Conservation (phyloP, 2,329 filamentous ascomycete species). For the Neonectria punicea region DNA sequence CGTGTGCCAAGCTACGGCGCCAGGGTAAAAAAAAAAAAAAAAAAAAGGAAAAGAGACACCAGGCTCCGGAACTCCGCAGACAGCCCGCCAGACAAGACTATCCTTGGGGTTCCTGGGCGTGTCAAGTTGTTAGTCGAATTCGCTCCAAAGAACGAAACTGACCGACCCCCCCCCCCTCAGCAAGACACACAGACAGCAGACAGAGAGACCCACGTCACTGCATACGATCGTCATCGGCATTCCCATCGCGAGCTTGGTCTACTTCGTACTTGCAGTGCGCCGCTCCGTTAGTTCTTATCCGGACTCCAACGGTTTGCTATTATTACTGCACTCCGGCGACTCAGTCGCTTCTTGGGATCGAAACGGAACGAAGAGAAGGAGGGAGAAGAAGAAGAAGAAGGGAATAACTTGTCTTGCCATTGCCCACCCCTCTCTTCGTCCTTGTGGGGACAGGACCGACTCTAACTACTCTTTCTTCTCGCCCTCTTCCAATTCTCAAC, state of each 20-base stretch:
- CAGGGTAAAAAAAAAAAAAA: too few relatives aligned
- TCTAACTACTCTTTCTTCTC: background rate
- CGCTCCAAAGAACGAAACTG: conserved; percentile 9
- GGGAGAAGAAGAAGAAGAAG: conserved; percentile 11
- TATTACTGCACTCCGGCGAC: background rate
- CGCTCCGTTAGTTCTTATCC: conserved; percentile 18
- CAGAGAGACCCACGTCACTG: conserved; percentile 35
- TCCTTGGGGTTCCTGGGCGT: conserved; percentile 17
- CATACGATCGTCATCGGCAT: conserved; percentile 43
- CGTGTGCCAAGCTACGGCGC: background rate
- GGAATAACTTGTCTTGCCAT: conserved; percentile 6
- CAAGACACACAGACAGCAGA: background rate
- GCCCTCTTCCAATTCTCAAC: background rate
- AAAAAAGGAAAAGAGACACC: background rate
- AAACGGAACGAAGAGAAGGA: background rate
- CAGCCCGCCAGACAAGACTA: background rate
- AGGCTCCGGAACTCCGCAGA: background rate
- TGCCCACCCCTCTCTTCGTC: background rate
- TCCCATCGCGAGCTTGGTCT: conserved; percentile 29
- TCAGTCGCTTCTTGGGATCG: background rate
- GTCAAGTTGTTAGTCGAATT: conserved; percentile 18
- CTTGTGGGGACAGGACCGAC: background rate
- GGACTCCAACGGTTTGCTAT: conserved; percentile 17
- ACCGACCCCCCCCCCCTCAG: conserved; percentile 24
- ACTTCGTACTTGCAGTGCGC: conserved; percentile 9